These are phyloP conservation scores for Eucalyptus victrix DNA, from an alignment of 345 rosid species.

Conservation along the genomic window DNA sequence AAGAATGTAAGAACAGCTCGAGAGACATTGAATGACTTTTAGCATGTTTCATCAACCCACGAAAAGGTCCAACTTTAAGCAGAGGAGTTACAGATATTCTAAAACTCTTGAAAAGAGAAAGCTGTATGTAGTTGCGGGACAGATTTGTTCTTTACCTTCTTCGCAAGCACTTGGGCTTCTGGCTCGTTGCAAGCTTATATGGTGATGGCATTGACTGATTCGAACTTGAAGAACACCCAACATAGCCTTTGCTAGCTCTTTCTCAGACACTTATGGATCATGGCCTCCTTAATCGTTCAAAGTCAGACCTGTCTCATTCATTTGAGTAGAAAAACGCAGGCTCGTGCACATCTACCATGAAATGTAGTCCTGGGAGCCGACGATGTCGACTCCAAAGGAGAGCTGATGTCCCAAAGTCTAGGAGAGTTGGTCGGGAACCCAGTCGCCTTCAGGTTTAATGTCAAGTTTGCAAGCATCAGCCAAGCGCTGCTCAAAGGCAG, in stretches of 20 bases:
- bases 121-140: not conserved
- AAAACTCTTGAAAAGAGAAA: not conserved
- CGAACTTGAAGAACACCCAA: not conserved
- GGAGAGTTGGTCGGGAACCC: not conserved
- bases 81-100: not conserved
- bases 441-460: not conserved
- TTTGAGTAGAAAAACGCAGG: not conserved
- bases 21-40: not conserved
- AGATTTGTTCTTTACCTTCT: not conserved
- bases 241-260: not conserved
- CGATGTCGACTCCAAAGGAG: not conserved
- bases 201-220: not conserved
- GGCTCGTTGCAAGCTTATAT: not conserved
- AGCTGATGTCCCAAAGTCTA: not conserved
- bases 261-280: not conserved
- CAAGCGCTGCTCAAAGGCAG: not conserved
- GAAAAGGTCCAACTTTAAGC: not conserved
- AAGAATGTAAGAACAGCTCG: not conserved
- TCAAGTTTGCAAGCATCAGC: not conserved
- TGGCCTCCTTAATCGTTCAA: not conserved
- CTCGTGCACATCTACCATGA: not conserved
- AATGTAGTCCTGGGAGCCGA: not conserved
- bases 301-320: not conserved
- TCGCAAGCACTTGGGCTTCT: not conserved
- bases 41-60: not conserved